These are phyloP conservation scores for Priceomyces haplophilus DNA, from an alignment of 805 yeast genomes.

Conservation along the genomic window DNA sequence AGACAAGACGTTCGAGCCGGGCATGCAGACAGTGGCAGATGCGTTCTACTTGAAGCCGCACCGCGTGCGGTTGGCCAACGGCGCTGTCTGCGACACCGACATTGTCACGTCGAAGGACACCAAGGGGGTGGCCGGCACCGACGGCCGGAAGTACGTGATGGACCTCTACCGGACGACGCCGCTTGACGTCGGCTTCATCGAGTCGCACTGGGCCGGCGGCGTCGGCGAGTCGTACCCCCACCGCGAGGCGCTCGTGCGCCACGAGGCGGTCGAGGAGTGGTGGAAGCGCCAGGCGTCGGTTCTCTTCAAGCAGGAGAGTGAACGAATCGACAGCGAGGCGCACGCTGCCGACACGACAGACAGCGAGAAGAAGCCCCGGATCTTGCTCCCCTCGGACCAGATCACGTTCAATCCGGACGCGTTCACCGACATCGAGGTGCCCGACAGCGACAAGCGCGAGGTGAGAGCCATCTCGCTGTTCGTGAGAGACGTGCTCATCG, in stretches of 20 bases:
- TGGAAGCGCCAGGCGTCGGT: slow-evolving; percentile 66
- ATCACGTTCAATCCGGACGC: slow-evolving; percentile 80
- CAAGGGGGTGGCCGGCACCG: slow-evolving; percentile 84
- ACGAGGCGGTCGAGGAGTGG: slow-evolving; percentile 90
- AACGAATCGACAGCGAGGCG: slow-evolving; percentile 41
- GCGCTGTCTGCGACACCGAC: slow-evolving; percentile 39
- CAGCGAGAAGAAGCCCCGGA: slow-evolving; percentile 44
- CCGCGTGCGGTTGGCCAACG: slow-evolving; percentile 47
- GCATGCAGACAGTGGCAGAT: slow-evolving; percentile 61
- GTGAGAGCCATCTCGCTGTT: slow-evolving; percentile 70
- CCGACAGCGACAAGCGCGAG: slow-evolving; percentile 53
- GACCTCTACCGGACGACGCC: slow-evolving; percentile 86
- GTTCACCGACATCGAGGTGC: slow-evolving; percentile 43
- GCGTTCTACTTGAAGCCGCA: slow-evolving; percentile 78
- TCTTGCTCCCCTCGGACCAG: slow-evolving; percentile 50
- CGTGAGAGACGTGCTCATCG: slow-evolving; percentile 56
- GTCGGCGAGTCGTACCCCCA: slow-evolving; percentile 69
- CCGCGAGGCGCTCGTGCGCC: slow-evolving; percentile 71
- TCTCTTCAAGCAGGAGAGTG: slow-evolving; percentile 49
- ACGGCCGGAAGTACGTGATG: slow-evolving; percentile 77
- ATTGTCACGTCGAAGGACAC: slow-evolving; percentile 71
- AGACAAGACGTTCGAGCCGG: slow-evolving; percentile 51
- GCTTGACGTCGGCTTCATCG: slow-evolving; percentile 73
- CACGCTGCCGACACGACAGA: slow-evolving; percentile 24
- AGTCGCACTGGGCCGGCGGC: slow-evolving; percentile 43